Evolutionary conservation across 345 rosid genomes (phyloP), one percentile per base, ranked within the genome.

Genomic region (Hevea brasiliensis): DNA sequence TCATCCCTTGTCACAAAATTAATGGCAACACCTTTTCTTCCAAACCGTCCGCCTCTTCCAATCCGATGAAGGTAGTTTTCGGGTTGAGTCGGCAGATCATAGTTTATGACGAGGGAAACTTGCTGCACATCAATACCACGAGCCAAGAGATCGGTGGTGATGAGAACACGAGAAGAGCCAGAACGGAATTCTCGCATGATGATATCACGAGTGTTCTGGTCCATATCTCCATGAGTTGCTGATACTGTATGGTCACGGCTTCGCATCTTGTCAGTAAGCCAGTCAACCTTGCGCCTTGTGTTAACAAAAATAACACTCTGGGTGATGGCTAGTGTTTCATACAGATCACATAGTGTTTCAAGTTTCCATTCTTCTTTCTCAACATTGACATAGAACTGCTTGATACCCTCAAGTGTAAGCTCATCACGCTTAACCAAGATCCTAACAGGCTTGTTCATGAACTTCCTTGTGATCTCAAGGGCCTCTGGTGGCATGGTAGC

Each of bases 91-190:
- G 87, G 87, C 77, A 84, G 77, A 70, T 84, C 87, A 32, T 82
- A 84, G 83, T 84, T 84, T 48, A 84, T 84, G 32, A 84, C 87
- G 3, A 84, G 83, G 4, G 87, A 84, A 24, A 84, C 87, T 50
- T 84, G 87, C 79, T 84, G 87, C 63, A 84, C 87, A 70, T 84
- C 87, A 32, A 84, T 84, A 61, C 87, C 87, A 57, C 87, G 87
- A 58, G 85, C 87, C 56, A 84, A 56, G 60, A 84, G 87, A 61
- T 84, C 87, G 0, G 87, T 84, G 70, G 87, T 84, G 73, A 84
- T 84, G 45, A 84, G 85, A 41, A 84, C 87, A 58, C 87, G 82
- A 35, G 87, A 84, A 48, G 87, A 84, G 8, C 87, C 87, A 24
- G 87, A 84, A 1, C 87, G 78, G 71, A 84, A 84, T 61, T 84